A percentile compares a stretch with the other conserved stretches of the same genome.
Conservation (phyloP, 2,329 filamentous ascomycete genomes). For the Clonostachys solani region DNA sequence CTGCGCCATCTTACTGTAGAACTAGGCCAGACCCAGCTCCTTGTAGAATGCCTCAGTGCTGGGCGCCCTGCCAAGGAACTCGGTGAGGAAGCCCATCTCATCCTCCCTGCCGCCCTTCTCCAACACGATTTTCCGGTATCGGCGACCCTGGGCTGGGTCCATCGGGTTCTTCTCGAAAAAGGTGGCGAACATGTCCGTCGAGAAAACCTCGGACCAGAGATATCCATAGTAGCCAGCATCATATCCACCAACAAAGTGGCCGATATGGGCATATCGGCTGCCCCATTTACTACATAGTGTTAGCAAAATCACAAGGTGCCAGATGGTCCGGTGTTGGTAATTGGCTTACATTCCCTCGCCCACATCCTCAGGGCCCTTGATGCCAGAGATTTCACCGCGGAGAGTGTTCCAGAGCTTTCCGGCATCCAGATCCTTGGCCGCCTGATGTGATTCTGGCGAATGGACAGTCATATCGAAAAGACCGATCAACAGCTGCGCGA, state of each 20-base stretch:
- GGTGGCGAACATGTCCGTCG: slow-evolving; percentile 79
- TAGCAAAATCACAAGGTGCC: neutral
- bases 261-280: slow-evolving; percentile 75
- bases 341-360: slow-evolving; percentile 48
- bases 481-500: slow-evolving; percentile 75
- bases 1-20: too few relatives aligned
- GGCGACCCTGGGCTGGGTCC: slow-evolving; percentile 67
- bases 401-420: slow-evolving; percentile 69
- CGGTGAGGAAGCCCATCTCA: slow-evolving; percentile 75
- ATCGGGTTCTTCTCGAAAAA: slow-evolving; percentile 77
- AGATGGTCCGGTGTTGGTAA: neutral
- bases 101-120: slow-evolving; percentile 75
- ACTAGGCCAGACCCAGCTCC: slow-evolving; percentile 55
- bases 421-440: slow-evolving; percentile 61
- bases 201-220: slow-evolving; percentile 74
- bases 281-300: slow-evolving; percentile 55
- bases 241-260: slow-evolving; percentile 79
- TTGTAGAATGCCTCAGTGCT: slow-evolving; percentile 76
- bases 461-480: slow-evolving; percentile 84
- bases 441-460: slow-evolving; percentile 63
- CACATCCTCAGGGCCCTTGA: slow-evolving; percentile 68
- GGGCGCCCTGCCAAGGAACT: slow-evolving; percentile 74
- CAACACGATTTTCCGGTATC: slow-evolving; percentile 75
- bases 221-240: slow-evolving; percentile 82
- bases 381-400: slow-evolving; percentile 64